Base-by-base conservation (phyloP, 805 yeast species). In the Kregervanrija delftensis region DNA sequence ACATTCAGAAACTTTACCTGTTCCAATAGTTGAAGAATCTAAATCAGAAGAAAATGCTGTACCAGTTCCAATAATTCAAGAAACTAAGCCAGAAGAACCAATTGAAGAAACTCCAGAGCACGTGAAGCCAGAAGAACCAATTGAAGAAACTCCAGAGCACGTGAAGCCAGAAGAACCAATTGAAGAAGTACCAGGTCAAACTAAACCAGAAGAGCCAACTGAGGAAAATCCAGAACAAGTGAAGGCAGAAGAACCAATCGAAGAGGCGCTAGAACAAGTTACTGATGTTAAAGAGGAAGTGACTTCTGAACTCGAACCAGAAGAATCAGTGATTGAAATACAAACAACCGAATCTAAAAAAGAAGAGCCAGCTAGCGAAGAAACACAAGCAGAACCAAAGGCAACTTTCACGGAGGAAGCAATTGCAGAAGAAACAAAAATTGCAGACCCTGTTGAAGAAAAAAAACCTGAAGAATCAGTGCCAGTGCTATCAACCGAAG, bases 201-300 rank as follows among this genome's bases (percentile, higher is more conserved):
- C 10, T 8, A 38, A 40, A 13, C 40, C 34, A 14, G 39, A 8
- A 14, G 42, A 35, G 9, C 35, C 42, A 22, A 11, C 41, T 13
- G 17, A 12, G 30, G 43, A 33, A 14, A 38, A 39, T 5, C 35
- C 36, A 12, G 13, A 39, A 15, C 54, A 44, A 28, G 51, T 44
- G n/a, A 36, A 35, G 22, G 49, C 37, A 9, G 48, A 49, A 22
- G 52, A 50, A 37, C 41, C 56, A 30, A 49, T 39, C n/a, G 45
- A 35, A 17, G 13, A 31, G 2, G 36, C 22, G 28, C 39, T 15
- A 14, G 41, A 31, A 32, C 31, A 41, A 28, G 40, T 37, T 13
- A 14, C 15, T 3, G 39, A 17, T 15, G 34, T 33, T 14, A 12
- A 13, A 31, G 47, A 41, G 34, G 41, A 36, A 15, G 14, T 35